Conservation (phyloP, 176 grass and related monocot species). For the Elaeis guineensis region DNA sequence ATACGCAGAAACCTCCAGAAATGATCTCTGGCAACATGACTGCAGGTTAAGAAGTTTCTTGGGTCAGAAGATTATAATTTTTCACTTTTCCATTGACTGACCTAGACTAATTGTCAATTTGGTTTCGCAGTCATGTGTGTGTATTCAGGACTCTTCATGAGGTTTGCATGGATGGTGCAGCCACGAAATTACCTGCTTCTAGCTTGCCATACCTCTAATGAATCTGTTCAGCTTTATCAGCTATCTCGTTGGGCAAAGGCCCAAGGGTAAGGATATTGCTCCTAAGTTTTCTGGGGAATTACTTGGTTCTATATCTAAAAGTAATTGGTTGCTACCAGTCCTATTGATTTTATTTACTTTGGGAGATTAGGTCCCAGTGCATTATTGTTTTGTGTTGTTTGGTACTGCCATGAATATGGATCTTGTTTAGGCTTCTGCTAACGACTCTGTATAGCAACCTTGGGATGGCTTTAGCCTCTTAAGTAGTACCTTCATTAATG, state of each 20-base stretch:
- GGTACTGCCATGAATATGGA: too few relatives aligned
- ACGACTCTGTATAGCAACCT: too few relatives aligned
- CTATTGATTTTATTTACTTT: neutral
- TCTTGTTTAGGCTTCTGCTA: too few relatives aligned
- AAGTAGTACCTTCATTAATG: too few relatives aligned
- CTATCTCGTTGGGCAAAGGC: constrained; percentile 59
- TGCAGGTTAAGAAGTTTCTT: constrained; percentile 32
- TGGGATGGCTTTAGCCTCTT: too few relatives aligned
- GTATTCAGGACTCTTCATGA: constrained; percentile 76
- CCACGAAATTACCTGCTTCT: constrained; percentile 85
- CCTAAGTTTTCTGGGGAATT: neutral
- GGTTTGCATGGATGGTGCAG: constrained; percentile 89
- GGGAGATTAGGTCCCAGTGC: too few relatives aligned
- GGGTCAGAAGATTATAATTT: neutral
- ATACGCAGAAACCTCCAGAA: constrained; percentile 69
- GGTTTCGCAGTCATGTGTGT: constrained; percentile 68
- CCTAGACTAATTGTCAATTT: neutral
- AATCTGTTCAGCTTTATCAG: constrained; percentile 81
- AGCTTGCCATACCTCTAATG: constrained; percentile 72
- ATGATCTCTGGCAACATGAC: constrained; percentile 90
- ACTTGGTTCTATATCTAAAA: neutral
- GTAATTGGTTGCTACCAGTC: neutral
- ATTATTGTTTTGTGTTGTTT: too few relatives aligned
- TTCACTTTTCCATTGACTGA: neutral
- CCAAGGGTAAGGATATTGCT: constrained; percentile 39